Conservation (phyloP, 2,329 filamentous ascomycete species). For the Colletotrichum lindemuthianum region DNA sequence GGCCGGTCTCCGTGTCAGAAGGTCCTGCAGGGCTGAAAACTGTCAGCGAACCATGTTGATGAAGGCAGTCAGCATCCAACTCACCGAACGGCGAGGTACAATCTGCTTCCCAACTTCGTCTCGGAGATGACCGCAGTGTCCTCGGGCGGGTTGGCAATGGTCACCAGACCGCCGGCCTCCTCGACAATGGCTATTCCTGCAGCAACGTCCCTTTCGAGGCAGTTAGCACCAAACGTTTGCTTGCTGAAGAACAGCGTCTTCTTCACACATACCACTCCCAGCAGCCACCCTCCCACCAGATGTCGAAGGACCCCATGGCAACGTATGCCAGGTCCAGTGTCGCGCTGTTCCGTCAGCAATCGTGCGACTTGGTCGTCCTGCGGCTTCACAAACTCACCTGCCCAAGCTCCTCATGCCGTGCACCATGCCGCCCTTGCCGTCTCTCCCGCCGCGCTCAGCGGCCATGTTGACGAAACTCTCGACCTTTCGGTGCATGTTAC, state of each 20-base stretch:
- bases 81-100: slow-evolving; percentile 77
- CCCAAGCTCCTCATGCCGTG: slow-evolving; percentile 79
- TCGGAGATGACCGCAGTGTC: slow-evolving; percentile 66
- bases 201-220: slow-evolving; percentile 70
- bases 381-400: slow-evolving; percentile 46
- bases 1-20: slow-evolving; percentile 68
- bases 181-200: slow-evolving; percentile 78
- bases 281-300: slow-evolving; percentile 85
- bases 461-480: slow-evolving; percentile 82
- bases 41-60: slow-evolving; percentile 16
- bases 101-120: slow-evolving; percentile 70
- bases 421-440: slow-evolving; percentile 80
- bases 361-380: background rate
- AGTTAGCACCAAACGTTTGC: background rate
- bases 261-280: slow-evolving; percentile 74
- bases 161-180: slow-evolving; percentile 79
- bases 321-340: slow-evolving; percentile 80
- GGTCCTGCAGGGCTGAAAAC: slow-evolving; percentile 69
- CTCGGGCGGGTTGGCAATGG: slow-evolving; percentile 76
- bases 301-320: slow-evolving; percentile 80
- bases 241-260: background rate
- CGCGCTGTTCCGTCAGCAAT: slow-evolving; percentile 57
- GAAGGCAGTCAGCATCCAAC: slow-evolving; percentile 26
- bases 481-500: slow-evolving; percentile 77
- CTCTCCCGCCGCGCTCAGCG: slow-evolving; percentile 68